Evolutionary conservation across 768 basidiomycete species (phyloP).

Genomic region (Kwoniella europaea): DNA sequence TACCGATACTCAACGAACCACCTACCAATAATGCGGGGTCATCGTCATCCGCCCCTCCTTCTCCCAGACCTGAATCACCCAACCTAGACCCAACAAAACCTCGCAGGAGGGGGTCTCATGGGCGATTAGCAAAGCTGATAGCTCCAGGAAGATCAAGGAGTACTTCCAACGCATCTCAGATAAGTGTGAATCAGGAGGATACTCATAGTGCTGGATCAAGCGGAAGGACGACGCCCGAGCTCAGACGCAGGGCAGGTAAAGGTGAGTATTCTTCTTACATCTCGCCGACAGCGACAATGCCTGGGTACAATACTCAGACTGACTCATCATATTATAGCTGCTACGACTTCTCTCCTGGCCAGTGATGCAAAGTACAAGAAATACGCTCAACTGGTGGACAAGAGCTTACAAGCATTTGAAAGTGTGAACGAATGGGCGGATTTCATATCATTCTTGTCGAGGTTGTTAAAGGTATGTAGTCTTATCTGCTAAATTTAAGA

Average conservation of each 20-base stretch:
- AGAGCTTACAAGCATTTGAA: constrained; percentile 88
- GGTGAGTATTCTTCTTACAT: constrained; percentile 29
- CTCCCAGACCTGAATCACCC: constrained; percentile 39
- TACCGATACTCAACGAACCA: constrained; percentile 12
- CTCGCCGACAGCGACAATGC: background rate
- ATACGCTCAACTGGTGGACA: constrained; percentile 88
- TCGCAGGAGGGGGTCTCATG: constrained; percentile 35
- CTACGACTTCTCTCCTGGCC: constrained; percentile 44
- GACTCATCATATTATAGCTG: constrained; percentile 23
- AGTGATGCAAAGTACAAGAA: constrained; percentile 91
- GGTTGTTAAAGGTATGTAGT: constrained; percentile 76
- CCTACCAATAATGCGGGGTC: constrained; percentile 22
- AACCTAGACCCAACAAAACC: constrained; percentile 17
- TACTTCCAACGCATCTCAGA: constrained; percentile 42
- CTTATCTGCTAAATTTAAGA: background rate
- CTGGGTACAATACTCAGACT: background rate
- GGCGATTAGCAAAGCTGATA: constrained; percentile 42
- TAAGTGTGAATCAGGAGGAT: constrained; percentile 35
- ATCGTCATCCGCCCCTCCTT: constrained; percentile 25
- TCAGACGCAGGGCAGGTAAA: constrained; percentile 40
- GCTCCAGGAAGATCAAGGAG: constrained; percentile 39
- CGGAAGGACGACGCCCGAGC: constrained; percentile 49
- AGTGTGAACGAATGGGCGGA: constrained; percentile 99
- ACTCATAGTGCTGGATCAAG: constrained; percentile 11
- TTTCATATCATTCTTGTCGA: constrained; percentile 95